Base-by-base conservation (phyloP, 495 filamentous ascomycete species). In the Astrothelium subdiscretum region DNA sequence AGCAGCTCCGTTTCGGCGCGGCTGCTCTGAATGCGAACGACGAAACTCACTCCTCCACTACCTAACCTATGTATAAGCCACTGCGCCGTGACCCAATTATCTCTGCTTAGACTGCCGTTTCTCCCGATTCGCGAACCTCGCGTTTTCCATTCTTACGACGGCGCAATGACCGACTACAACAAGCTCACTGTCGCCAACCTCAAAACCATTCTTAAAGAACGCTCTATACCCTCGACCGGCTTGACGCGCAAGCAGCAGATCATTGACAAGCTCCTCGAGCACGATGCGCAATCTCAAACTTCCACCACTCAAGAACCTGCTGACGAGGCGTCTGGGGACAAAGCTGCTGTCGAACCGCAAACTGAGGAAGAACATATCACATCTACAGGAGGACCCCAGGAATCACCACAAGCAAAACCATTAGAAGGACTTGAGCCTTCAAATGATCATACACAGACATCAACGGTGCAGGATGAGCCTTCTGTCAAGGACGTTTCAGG, bases 171-270 rank as follows among this genome's bases (percentile, higher is more conserved):
- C 3, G 72, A 75, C 57, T 75, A 75, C 67, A 70, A 65, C 62
- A 72, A 69, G 58, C 65, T 68, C 26, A 74, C 70, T 22, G 73
- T 75, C 32, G 63, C 69, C 31, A 69, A 73, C 31, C 64, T 75
- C 22, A 66, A 67, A 24, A 59, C 68, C 38, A 32, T 72, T 13
- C 64, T 75, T 22, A 74, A 74, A 60, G 68, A 73, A 18, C 73
- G 73, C 59, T 62, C 67, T 4, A 74, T 75, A 40, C 66, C 73
- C 6, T 66, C 68, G 11, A 73, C 73, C 0, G 73, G 73, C 32
- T 65, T 75, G n/a, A 71, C 71, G 57, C 64, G 70, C 27, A 75
- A 75, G 59, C 67, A 67, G 32, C 69, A 72, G 60, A 70, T 73
- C 42, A 66, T 75, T 22, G 72, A 75, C 32, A 72, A 70, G 60